Evolutionary conservation across 176 grass and related monocot species (phyloP), one percentile per base, ranked within the genome.

Genomic region (Rhynchospora tenuis): DNA sequence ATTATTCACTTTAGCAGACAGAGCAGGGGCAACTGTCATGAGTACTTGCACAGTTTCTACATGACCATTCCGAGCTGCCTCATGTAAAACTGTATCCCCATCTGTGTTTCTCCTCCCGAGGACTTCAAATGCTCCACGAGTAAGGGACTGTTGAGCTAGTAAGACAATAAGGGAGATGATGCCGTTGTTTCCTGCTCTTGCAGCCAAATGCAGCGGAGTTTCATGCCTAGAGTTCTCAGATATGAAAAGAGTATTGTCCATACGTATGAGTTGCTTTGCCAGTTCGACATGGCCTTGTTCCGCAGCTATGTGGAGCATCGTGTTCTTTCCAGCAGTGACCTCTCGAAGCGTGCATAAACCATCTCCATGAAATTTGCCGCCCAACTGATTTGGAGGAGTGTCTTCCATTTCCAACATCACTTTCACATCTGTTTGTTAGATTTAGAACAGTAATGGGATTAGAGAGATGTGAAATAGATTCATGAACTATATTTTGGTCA

Each of bases 281-380:
- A 92, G 87, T 13, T 17, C 17, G 10, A 16, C 4, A 47, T 89
- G 84, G 11, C 84, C 81, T 9, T 84, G 50, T 6, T 10, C 27
- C 5, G 81, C 87, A 7, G 90, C 90, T n/a, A 92, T 5, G 66
- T 92, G 87, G 28, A 92, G 84, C 0, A 89, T 48, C 19, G 90
- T 91, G 51, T 79, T 82, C 0, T 63, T n/a, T 2, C 81, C 90
- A 0, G 48, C 90, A 0, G 87, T 89, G 15, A 84, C 81, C 84
- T 86, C 87, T 60, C 14, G 3, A 5, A 44, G 77, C n/a, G 7
- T 84, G 9, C 83, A 86, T 38, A 29, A 13, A 66, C 28, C 14
- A 29, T 17, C 64, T 17, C 64, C 63, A 8, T 16, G 28, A 65
- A 65, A 1, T 65, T 27, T 15, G 27, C 12, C 12, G 17, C 64